These are phyloP conservation scores for Pythium utonaiense DNA, from an alignment of 352 stramenopile species.

Conservation along the genomic window DNA sequence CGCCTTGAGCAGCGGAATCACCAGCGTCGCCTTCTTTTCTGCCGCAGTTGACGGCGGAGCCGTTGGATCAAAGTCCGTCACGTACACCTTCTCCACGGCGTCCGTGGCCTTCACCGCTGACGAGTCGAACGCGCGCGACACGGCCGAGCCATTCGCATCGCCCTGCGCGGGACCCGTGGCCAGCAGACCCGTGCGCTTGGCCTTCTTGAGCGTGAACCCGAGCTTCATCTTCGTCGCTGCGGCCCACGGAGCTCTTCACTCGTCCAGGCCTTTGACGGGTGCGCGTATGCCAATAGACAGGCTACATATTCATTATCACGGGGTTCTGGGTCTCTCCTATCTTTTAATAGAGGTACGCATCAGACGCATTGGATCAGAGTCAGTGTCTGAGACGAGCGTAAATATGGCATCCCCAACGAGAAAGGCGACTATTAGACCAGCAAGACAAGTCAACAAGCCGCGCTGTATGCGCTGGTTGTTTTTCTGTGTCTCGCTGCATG, in stretches of 20 bases:
- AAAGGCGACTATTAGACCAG: no score
- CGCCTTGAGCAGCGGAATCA: constrained; percentile 67
- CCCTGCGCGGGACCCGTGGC: not conserved
- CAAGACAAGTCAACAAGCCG: no score
- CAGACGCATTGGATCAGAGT: no score
- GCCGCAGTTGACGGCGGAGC: constrained; percentile 29
- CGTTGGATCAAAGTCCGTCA: constrained; percentile 67
- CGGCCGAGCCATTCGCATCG: not conserved
- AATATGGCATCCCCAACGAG: no score
- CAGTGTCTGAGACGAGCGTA: no score
- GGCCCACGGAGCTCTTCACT: not conserved
- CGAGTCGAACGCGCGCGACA: constrained; percentile 24
- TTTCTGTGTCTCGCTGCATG: no score
- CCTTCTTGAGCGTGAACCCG: constrained; percentile 72
- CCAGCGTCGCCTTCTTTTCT: constrained; percentile 33
- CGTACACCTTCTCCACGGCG: constrained; percentile 52
- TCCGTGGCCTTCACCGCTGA: constrained; percentile 5
- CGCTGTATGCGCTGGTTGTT: no score
- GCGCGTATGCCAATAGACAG: no score
- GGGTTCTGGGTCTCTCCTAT: no score
- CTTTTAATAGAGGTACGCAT: no score
- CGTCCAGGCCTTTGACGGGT: not conserved
- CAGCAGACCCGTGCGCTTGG: constrained; percentile 39
- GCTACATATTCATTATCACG: no score
- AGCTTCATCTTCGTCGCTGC: constrained; percentile 53